A percentile compares a stretch with the other conserved stretches of the same genome.
These are phyloP conservation scores for Megacollybia marginata DNA, from an alignment of 768 basidiomycete genomes.

Conservation along the genomic window DNA sequence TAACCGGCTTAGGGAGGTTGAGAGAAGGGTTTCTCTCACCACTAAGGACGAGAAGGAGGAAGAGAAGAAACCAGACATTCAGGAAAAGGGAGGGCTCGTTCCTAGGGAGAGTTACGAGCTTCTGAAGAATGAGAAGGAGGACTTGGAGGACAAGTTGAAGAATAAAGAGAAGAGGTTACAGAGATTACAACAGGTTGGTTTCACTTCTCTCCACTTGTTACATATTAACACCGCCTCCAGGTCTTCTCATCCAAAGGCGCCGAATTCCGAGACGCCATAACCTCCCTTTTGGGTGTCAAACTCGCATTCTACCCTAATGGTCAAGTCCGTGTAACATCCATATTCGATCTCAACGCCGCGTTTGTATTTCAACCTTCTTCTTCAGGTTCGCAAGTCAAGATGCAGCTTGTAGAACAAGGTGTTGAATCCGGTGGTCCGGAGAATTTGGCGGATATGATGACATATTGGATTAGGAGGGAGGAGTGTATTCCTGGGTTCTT, in stretches of 20 bases:
- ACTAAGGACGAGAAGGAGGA: no score
- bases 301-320: slow-evolving; percentile 89
- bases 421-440: slow-evolving; percentile 72
- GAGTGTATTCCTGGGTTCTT: slow-evolving; percentile 86
- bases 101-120: slow-evolving; percentile 79
- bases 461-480: slow-evolving; percentile 81
- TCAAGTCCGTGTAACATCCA: slow-evolving; percentile 82
- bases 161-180: slow-evolving; percentile 80
- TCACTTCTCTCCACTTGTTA: not conserved
- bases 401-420: slow-evolving; percentile 71
- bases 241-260: slow-evolving; percentile 79
- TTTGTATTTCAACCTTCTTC: slow-evolving; percentile 75
- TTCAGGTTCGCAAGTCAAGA: slow-evolving; percentile 31
- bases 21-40: slow-evolving; percentile 28
- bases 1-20: slow-evolving; percentile 55
- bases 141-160: slow-evolving; percentile 53
- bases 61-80: no score
- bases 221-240: slow-evolving; percentile 26
- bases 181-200: slow-evolving; percentile 68
- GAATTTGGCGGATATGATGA: slow-evolving; percentile 67
- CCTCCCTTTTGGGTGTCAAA: slow-evolving; percentile 85
- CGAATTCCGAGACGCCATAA: slow-evolving; percentile 89
- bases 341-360: slow-evolving; percentile 80
- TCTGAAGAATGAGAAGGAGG: slow-evolving; percentile 58
- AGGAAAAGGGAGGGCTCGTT: slow-evolving; percentile 35